A percentile compares a stretch with the other conserved stretches of the same genome.
These are phyloP conservation scores for Scytalidium sp. DNA, from an alignment of 2,329 filamentous ascomycete species.

Conservation along the genomic window DNA sequence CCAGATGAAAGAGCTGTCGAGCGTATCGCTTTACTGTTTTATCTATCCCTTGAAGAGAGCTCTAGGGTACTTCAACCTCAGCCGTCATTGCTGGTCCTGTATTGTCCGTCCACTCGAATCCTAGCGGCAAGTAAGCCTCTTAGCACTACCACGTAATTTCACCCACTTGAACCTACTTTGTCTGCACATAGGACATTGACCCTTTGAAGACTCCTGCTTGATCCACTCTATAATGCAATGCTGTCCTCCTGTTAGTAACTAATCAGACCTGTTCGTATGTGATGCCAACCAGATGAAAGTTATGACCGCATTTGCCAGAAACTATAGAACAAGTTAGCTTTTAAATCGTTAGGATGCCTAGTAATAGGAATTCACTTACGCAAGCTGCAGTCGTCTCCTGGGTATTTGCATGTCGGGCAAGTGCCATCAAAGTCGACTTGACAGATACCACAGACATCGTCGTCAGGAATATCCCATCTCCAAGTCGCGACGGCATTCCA, in stretches of 20 bases:
- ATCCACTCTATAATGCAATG: conserved; percentile 98
- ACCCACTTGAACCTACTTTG: conserved; percentile 64
- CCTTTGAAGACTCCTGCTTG: conserved; percentile 87
- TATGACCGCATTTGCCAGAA: conserved; percentile 94
- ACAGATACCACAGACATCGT: conserved; percentile 98
- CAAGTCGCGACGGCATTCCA: conserved; percentile 96
- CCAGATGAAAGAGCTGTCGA: too few species aligned
- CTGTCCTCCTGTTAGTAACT: conserved; percentile 40
- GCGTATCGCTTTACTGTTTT: too few species aligned
- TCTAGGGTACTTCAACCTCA: too few species aligned
- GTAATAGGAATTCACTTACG: conserved; percentile 53
- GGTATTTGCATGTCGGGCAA: conserved; percentile 96
- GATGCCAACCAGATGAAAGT: conserved; percentile 83
- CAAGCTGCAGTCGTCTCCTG: conserved; percentile 91
- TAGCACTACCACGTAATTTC: conserved; percentile 3
- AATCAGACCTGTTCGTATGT: background rate
- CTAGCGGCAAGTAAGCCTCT: conserved; percentile 28
- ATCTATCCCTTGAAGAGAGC: too few species aligned
- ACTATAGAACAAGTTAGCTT: conserved; percentile 49
- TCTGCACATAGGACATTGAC: conserved; percentile 96
- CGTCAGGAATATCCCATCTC: conserved; percentile 96
- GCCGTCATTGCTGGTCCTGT: background rate
- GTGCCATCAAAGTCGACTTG: conserved; percentile 97
- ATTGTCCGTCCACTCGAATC: conserved; percentile 46
- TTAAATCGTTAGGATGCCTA: conserved; percentile 1